phyloP scores from a whole-genome alignment of 2,329 filamentous ascomycete genomes.

The Cercospora zeina region DNA sequence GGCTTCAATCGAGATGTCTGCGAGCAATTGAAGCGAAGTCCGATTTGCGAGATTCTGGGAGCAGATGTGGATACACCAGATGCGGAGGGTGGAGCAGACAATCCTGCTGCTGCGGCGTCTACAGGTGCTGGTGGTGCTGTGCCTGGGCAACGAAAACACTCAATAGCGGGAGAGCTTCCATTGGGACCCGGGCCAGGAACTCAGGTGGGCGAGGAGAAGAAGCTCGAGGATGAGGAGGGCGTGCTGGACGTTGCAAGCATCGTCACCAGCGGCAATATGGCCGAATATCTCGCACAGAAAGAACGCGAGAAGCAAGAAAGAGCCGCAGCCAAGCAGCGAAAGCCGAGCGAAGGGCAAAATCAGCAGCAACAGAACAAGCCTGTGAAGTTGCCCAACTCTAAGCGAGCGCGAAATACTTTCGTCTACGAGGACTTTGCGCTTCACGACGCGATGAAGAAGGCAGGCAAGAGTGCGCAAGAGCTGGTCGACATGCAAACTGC shows the following conservation, averaged over 20 bases:
- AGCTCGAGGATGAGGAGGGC: slow-evolving; percentile 64
- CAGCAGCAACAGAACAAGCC: slow-evolving; percentile 57
- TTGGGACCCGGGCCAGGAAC: slow-evolving; percentile 57
- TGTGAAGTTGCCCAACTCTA: slow-evolving; percentile 68
- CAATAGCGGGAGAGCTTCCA: slow-evolving; percentile 49
- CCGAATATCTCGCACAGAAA: slow-evolving; percentile 79
- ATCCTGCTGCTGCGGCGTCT: slow-evolving; percentile 59
- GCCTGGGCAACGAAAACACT: slow-evolving; percentile 44
- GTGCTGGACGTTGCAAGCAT: slow-evolving; percentile 83
- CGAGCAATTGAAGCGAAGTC: slow-evolving; percentile 64
- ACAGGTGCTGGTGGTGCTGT: slow-evolving; percentile 54
- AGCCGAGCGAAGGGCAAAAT: slow-evolving; percentile 44
- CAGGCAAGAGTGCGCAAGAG: slow-evolving; percentile 49
- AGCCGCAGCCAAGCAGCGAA: slow-evolving; percentile 58
- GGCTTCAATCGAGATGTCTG: slow-evolving; percentile 63
- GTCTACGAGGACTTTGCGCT: slow-evolving; percentile 68
- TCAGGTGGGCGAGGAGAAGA: slow-evolving; percentile 55
- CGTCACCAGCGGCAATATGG: slow-evolving; percentile 71
- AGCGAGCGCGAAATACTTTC: slow-evolving; percentile 68
- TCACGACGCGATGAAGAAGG: slow-evolving; percentile 55
- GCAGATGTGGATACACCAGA: slow-evolving; percentile 56
- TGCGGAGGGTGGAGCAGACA: slow-evolving; percentile 46
- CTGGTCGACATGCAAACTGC: slow-evolving; percentile 55
- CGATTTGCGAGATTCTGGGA: slow-evolving; percentile 63
- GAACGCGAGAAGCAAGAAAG: slow-evolving; percentile 76